Conservation (phyloP, 768 basidiomycete species). For the Daedalea quercina region DNA sequence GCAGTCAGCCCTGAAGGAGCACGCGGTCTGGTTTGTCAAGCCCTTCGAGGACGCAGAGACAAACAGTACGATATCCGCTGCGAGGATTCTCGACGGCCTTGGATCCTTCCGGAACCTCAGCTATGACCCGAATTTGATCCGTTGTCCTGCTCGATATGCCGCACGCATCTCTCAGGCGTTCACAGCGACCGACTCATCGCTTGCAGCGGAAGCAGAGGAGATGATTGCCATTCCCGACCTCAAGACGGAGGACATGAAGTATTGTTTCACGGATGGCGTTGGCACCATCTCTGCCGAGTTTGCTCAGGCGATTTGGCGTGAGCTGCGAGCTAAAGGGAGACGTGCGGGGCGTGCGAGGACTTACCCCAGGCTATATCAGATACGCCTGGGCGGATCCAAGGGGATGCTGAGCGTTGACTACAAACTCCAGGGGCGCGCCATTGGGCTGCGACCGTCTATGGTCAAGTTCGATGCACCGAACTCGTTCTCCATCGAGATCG, state of each 20-base stretch:
- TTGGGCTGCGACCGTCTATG: slow-evolving; percentile 56
- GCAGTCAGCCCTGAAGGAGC: slow-evolving; percentile 61
- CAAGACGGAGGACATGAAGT: slow-evolving; percentile 23
- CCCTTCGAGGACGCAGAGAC: slow-evolving; percentile 31
- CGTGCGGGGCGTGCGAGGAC: slow-evolving; percentile 29
- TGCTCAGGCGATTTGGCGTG: slow-evolving; percentile 40
- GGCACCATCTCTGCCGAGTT: slow-evolving; percentile 55
- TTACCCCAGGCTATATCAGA: slow-evolving; percentile 47
- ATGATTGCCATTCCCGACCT: slow-evolving; percentile 42
- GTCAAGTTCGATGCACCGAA: slow-evolving; percentile 54
- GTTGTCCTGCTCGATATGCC: slow-evolving; percentile 63
- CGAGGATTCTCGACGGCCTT: slow-evolving; percentile 44
- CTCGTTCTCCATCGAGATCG: slow-evolving; percentile 51
- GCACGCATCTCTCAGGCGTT: slow-evolving; percentile 71
- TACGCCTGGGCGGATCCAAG: slow-evolving; percentile 60
- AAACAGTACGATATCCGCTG: slow-evolving; percentile 31
- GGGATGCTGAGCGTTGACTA: slow-evolving; percentile 60
- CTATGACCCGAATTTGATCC: slow-evolving; percentile 41
- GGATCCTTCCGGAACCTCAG: slow-evolving; percentile 45
- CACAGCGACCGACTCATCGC: slow-evolving; percentile 61
- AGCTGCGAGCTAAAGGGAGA: slow-evolving; percentile 31
- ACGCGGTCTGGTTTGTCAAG: slow-evolving; percentile 57
- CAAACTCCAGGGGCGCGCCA: slow-evolving; percentile 37
- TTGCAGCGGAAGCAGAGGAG: slow-evolving; percentile 35
- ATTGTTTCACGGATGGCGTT: slow-evolving; percentile 65